Evolutionary conservation across 2,329 filamentous ascomycete genomes (phyloP).

Genomic region (Colletotrichum agaves): DNA sequence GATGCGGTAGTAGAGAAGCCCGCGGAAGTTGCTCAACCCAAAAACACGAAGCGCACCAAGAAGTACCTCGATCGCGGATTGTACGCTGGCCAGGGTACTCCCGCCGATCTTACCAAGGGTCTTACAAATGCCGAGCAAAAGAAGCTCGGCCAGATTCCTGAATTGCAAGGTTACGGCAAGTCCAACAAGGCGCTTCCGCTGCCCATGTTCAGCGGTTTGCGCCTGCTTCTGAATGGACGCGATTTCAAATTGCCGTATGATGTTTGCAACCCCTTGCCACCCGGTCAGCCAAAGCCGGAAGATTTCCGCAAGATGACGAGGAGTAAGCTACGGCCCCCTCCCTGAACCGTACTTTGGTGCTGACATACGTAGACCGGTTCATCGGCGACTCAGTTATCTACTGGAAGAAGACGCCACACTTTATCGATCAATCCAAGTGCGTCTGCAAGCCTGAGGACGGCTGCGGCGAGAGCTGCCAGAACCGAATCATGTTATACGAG

Average conservation of each 20-base stretch:
- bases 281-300: conserved; percentile 89
- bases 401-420: conserved; percentile 83
- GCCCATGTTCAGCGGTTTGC: conserved; percentile 82
- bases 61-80: conserved; percentile 85
- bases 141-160: conserved; percentile 58
- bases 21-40: conserved; percentile 49
- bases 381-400: conserved; percentile 83
- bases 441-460: conserved; percentile 81
- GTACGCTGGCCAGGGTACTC: conserved; percentile 82
- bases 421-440: conserved; percentile 80
- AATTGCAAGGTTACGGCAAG: conserved; percentile 57
- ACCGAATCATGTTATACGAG: conserved; percentile 97
- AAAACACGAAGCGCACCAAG: conserved; percentile 67
- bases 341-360: background rate
- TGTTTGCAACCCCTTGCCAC: conserved; percentile 86
- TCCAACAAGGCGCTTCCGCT: conserved; percentile 73
- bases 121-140: conserved; percentile 63
- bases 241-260: conserved; percentile 93
- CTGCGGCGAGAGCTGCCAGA: conserved; percentile 91
- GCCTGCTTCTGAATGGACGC: conserved; percentile 75
- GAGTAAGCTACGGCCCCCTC: conserved; percentile 67
- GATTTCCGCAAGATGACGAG: conserved; percentile 93
- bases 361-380: conserved; percentile 73
- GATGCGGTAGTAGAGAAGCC: conserved; percentile 44
- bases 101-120: conserved; percentile 58